Evolutionary conservation across 2,329 filamentous ascomycete genomes (phyloP).

Genomic region (Neonectria sp.): DNA sequence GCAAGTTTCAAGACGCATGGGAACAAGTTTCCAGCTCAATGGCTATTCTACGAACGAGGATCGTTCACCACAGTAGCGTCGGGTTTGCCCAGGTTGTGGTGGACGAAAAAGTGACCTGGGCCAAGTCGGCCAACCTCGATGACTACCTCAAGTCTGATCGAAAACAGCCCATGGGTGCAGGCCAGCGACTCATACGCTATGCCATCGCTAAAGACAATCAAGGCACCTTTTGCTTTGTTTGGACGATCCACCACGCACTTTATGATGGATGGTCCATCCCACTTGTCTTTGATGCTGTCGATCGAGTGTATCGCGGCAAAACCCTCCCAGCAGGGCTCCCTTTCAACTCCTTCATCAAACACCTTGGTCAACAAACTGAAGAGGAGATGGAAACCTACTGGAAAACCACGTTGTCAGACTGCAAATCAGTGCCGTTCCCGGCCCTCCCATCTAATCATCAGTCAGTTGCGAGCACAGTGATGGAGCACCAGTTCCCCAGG

Average conservation of each 20-base stretch:
- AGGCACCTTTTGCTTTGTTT: slow-evolving; percentile 36
- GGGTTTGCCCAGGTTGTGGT: slow-evolving; percentile 63
- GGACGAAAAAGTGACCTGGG: slow-evolving; percentile 53
- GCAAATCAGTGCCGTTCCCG: slow-evolving; percentile 20
- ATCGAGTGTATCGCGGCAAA: slow-evolving; percentile 17
- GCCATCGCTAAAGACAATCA: slow-evolving; percentile 50
- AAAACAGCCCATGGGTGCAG: slow-evolving; percentile 54
- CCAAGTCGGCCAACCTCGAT: slow-evolving; percentile 43
- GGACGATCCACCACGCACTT: slow-evolving; percentile 46
- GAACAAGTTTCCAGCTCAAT: slow-evolving; percentile 8
- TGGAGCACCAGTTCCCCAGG: slow-evolving; percentile 7
- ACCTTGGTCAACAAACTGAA: not conserved
- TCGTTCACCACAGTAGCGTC: slow-evolving; percentile 57
- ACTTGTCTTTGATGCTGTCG: slow-evolving; percentile 22
- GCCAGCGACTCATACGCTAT: slow-evolving; percentile 58
- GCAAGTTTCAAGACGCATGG: slow-evolving; percentile 33
- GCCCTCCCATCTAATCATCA: slow-evolving; percentile 13
- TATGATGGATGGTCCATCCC: slow-evolving; percentile 47
- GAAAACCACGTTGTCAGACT: not conserved
- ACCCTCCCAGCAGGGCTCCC: not conserved
- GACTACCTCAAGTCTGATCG: slow-evolving; percentile 56
- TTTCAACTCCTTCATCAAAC: not conserved
- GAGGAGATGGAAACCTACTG: slow-evolving; percentile 16
- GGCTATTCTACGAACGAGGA: slow-evolving; percentile 61
- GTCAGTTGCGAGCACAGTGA: slow-evolving; percentile 5